phyloP scores from a whole-genome alignment of 192 early-diverging fungal genomes.

The Backusella westeae region DNA sequence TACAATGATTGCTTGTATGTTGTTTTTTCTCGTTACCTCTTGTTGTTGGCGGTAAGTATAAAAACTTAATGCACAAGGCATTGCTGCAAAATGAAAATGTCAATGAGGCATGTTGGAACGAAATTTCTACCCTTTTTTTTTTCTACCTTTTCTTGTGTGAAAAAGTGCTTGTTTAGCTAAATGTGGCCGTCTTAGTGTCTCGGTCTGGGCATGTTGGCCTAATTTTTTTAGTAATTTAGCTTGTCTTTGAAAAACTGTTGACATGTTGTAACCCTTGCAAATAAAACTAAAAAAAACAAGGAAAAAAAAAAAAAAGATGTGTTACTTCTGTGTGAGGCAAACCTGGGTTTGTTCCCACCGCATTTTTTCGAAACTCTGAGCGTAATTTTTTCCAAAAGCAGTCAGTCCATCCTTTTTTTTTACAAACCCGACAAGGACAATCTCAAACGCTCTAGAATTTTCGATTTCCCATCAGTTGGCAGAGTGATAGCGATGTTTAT shows the following conservation, averaged over 20 bases:
- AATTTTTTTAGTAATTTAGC: neutral
- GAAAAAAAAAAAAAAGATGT: neutral
- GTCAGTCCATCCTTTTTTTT: no score
- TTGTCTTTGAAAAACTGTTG: neutral
- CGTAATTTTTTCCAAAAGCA: no score
- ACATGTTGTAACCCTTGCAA: neutral
- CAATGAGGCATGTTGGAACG: neutral
- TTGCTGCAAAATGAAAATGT: neutral
- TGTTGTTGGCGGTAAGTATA: neutral
- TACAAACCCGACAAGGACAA: no score
- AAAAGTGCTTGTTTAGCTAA: neutral
- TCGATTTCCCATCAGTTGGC: no score
- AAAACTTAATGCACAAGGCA: neutral
- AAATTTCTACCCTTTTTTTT: neutral
- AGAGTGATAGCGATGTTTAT: no score
- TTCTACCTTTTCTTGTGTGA: neutral
- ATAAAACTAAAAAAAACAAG: neutral
- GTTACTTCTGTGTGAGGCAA: neutral
- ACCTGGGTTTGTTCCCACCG: no score
- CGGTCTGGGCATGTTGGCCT: neutral
- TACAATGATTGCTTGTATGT: neutral
- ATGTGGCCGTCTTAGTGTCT: neutral
- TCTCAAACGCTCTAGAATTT: no score
- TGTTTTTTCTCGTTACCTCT: neutral
- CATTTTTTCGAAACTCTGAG: no score